These are phyloP conservation scores for Kitagawia praeruptora DNA, from an alignment of 129 eudicot genomes.

Conservation along the genomic window DNA sequence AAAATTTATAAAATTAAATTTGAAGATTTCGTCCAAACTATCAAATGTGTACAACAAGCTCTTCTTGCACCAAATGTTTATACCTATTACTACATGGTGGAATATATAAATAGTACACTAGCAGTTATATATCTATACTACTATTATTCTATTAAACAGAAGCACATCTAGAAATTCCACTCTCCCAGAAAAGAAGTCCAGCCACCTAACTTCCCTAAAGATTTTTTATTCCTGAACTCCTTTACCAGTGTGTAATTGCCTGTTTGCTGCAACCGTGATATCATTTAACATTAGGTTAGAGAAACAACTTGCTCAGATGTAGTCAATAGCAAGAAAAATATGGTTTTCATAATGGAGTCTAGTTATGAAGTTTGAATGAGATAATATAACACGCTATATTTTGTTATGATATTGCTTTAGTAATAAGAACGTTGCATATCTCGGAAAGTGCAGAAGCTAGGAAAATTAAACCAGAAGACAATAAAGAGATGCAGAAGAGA, in stretches of 20 bases:
- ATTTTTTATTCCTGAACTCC: conserved; percentile 28
- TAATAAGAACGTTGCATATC: neutral
- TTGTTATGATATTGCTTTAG: neutral
- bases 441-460: too few relatives aligned
- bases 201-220: conserved; percentile 15
- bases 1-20: too few relatives aligned
- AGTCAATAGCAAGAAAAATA: neutral
- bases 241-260: conserved; percentile 50
- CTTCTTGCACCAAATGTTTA: neutral
- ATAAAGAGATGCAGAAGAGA: neutral
- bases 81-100: neutral
- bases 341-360: neutral
- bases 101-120: neutral
- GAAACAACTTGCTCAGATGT: neutral
- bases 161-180: conserved; percentile 22
- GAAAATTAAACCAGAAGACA: neutral
- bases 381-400: neutral
- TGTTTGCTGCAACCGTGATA: conserved; percentile 37
- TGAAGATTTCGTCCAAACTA: neutral
- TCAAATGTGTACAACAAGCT: neutral
- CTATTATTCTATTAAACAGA: neutral
- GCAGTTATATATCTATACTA: neutral
- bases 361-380: neutral
- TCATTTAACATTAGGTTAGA: neutral
- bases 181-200: conserved; percentile 20